phyloP scores from a whole-genome alignment of 164 flowering plant species.

The Stephania yunnanensis region DNA sequence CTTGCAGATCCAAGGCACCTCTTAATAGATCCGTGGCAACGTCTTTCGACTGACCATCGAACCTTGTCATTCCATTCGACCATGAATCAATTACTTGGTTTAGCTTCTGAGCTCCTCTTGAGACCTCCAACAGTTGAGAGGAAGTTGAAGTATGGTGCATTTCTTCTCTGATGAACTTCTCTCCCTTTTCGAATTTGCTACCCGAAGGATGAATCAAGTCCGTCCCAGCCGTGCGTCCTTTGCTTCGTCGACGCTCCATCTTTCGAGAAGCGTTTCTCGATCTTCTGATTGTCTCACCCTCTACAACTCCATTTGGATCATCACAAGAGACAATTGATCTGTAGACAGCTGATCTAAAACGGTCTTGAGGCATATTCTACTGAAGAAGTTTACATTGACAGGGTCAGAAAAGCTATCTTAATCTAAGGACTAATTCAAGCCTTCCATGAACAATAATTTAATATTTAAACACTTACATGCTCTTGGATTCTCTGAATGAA shows the following conservation, averaged over 20 bases:
- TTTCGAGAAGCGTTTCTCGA: conserved; percentile 30
- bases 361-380: conserved; percentile 71
- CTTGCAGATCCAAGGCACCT: conserved; percentile 84
- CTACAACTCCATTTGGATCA: conserved; percentile 68
- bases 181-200: conserved; percentile 20
- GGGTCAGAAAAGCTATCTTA: conserved; percentile 24
- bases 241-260: conserved; percentile 19
- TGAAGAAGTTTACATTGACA: conserved; percentile 24
- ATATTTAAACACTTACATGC: conserved; percentile 13
- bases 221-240: conserved; percentile 18
- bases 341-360: conserved; percentile 45
- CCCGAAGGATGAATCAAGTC: conserved; percentile 17
- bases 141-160: conserved; percentile 26
- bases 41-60: conserved; percentile 37
- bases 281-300: conserved; percentile 49
- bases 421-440: conserved; percentile 8
- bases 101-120: conserved; percentile 65
- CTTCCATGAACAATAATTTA: conserved; percentile 1
- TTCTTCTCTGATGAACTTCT: conserved; percentile 21
- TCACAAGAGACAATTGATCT: conserved; percentile 70
- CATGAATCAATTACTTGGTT: conserved; percentile 55
- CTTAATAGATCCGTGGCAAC: conserved; percentile 60
- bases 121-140: conserved; percentile 53
- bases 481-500: conserved; percentile 6
- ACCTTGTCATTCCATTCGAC: conserved; percentile 35